Evolutionary conservation across 257 asterid species (phyloP).

Genomic region (Linderniella brevidens): DNA sequence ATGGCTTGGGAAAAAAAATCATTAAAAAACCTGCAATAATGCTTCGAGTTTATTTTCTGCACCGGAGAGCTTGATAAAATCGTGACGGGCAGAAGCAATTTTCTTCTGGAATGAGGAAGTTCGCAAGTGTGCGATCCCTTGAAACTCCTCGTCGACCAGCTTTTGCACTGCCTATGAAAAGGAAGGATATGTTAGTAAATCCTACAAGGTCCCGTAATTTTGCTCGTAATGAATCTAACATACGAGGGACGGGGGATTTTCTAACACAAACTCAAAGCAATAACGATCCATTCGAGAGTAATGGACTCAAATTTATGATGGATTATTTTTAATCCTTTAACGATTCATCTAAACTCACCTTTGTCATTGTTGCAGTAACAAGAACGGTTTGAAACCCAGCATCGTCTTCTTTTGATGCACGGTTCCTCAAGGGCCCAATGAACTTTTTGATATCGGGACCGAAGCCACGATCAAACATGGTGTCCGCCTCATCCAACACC

Average conservation of each 20-base stretch:
- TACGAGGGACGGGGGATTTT: no score
- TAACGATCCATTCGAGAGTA: no score
- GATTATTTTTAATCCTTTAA: background rate
- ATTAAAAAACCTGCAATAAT: conserved; percentile 58
- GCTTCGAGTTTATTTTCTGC: conserved; percentile 96
- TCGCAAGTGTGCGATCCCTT: conserved; percentile 77
- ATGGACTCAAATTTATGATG: no score
- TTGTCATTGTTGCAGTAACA: conserved; percentile 97
- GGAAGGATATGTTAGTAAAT: conserved; percentile 7
- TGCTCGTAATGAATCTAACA: no score
- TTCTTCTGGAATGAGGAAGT: conserved; percentile 88
- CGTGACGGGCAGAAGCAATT: conserved; percentile 90
- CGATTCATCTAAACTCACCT: conserved; percentile 27
- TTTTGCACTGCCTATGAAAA: conserved; percentile 65
- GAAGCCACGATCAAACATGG: conserved; percentile 98
- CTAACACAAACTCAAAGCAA: no score
- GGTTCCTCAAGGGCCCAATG: conserved; percentile 70
- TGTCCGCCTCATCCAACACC: conserved; percentile 99
- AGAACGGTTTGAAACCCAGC: conserved; percentile 77
- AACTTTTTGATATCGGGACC: conserved; percentile 93
- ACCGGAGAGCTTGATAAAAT: conserved; percentile 83
- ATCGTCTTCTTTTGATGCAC: conserved; percentile 54
- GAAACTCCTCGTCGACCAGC: conserved; percentile 85
- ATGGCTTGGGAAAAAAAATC: conserved; percentile 2
- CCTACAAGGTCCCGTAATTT: conserved; percentile 9